These are phyloP conservation scores for Penicillium palitans DNA, from an alignment of 2,329 filamentous ascomycete species.

Conservation along the genomic window DNA sequence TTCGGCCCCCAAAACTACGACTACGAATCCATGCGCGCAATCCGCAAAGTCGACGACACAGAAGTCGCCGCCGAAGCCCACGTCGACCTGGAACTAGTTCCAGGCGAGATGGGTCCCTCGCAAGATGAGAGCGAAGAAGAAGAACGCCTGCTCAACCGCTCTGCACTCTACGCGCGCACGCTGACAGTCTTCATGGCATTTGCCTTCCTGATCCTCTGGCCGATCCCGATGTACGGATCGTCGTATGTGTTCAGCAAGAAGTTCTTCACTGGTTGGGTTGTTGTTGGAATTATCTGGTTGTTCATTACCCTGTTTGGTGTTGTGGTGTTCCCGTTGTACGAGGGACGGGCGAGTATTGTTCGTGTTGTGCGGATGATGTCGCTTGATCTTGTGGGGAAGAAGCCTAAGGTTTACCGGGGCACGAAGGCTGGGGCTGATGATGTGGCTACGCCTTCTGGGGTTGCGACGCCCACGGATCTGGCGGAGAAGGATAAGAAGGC, in stretches of 20 bases:
- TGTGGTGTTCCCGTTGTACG: constrained; percentile 77
- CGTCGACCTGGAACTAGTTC: constrained; percentile 65
- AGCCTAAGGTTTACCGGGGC: constrained; percentile 33
- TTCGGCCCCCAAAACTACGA: constrained; percentile 78
- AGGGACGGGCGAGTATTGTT: constrained; percentile 68
- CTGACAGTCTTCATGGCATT: constrained; percentile 67
- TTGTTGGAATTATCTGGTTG: constrained; percentile 76
- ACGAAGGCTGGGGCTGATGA: constrained; percentile 38
- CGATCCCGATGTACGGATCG: constrained; percentile 85
- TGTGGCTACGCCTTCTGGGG: constrained; percentile 45
- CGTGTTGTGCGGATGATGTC: constrained; percentile 63
- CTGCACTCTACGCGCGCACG: constrained; percentile 56
- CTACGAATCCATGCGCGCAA: constrained; percentile 78
- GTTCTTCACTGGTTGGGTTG: constrained; percentile 82
- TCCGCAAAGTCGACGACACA: constrained; percentile 75
- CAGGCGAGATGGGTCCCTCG: constrained; percentile 48
- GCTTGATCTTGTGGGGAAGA: constrained; percentile 56
- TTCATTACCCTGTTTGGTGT: constrained; percentile 72
- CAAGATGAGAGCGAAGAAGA: constrained; percentile 45
- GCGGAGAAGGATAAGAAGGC: constrained; percentile 32
- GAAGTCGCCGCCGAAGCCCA: constrained; percentile 66
- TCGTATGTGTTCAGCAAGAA: constrained; percentile 78
- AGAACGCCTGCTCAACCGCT: constrained; percentile 54
- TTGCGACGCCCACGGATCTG: constrained; percentile 51
- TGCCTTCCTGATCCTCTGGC: constrained; percentile 77